Conservation (phyloP, 192 early-diverging fungal genomes). For the Dissophora globulifera region DNA sequence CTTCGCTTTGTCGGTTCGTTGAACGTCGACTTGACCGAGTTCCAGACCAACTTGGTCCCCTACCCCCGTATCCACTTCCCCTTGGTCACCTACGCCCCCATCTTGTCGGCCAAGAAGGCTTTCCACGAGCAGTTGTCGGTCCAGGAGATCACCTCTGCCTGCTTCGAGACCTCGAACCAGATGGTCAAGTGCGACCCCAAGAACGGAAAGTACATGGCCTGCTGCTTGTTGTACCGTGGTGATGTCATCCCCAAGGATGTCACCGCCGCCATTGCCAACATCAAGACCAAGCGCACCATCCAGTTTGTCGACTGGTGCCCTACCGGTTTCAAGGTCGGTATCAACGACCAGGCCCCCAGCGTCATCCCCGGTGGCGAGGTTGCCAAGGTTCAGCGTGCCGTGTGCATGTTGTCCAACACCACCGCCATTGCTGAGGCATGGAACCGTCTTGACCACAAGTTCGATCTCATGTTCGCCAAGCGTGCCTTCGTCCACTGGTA, state of each 20-base stretch:
- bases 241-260: slow-evolving; percentile 99
- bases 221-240: slow-evolving; percentile 98
- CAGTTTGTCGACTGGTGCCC: slow-evolving; percentile 99
- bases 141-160: slow-evolving; percentile 93
- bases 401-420: slow-evolving; percentile 99
- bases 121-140: slow-evolving; percentile 96
- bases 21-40: slow-evolving; percentile 99
- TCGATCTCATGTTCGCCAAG: slow-evolving; percentile 99
- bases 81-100: slow-evolving; percentile 96
- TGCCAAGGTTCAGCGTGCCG: slow-evolving; percentile 94
- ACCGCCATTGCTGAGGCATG: slow-evolving; percentile 99
- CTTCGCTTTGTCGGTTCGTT: slow-evolving; percentile 99
- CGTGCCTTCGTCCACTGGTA: slow-evolving; percentile 99
- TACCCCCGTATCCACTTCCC: slow-evolving; percentile 99
- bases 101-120: slow-evolving; percentile 95
- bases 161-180: slow-evolving; percentile 98
- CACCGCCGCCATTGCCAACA: slow-evolving; percentile 88
- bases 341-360: slow-evolving; percentile 94
- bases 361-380: slow-evolving; percentile 93
- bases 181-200: slow-evolving; percentile 99
- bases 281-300: slow-evolving; percentile 96
- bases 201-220: slow-evolving; percentile 99
- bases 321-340: slow-evolving; percentile 99
- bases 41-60: slow-evolving; percentile 99
- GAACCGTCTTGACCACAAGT: slow-evolving; percentile 99